A percentile compares a stretch with the other conserved stretches of the same genome.
Evolutionary conservation across 2,329 filamentous ascomycete species (phyloP).

Genomic region (Curvularia spicifera): DNA sequence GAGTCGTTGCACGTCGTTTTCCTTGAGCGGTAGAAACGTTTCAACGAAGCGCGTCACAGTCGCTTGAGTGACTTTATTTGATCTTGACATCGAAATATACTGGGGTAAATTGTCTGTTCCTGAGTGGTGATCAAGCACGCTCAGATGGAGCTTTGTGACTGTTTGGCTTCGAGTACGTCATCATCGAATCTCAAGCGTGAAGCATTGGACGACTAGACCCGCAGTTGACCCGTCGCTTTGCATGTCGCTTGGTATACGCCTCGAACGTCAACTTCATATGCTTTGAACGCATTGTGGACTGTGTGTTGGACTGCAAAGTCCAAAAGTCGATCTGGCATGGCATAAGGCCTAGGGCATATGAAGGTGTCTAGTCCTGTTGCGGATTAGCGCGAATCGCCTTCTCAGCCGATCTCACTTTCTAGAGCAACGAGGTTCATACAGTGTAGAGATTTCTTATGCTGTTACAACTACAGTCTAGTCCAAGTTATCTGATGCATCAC

Average conservation of each 20-base stretch:
- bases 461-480: background rate
- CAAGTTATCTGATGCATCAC: no score
- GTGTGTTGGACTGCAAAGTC: background rate
- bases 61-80: slow-evolving; percentile 36
- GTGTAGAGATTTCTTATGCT: background rate
- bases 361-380: background rate
- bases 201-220: background rate
- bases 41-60: slow-evolving; percentile 37
- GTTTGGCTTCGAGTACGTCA: slow-evolving; percentile 31
- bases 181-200: slow-evolving; percentile 11
- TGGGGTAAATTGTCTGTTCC: slow-evolving; percentile 6
- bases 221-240: background rate
- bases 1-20: slow-evolving; percentile 44
- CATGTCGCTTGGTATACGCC: background rate
- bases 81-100: slow-evolving; percentile 27
- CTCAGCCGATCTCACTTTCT: background rate
- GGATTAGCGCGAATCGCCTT: background rate
- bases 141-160: slow-evolving; percentile 14
- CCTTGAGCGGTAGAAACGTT: slow-evolving; percentile 37
- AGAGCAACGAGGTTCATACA: background rate
- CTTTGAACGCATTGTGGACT: background rate
- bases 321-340: background rate
- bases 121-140: slow-evolving; percentile 12
- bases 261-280: background rate
- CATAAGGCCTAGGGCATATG: background rate